phyloP scores from a whole-genome alignment of 768 basidiomycete genomes.

The Rhizopogon rudus region DNA sequence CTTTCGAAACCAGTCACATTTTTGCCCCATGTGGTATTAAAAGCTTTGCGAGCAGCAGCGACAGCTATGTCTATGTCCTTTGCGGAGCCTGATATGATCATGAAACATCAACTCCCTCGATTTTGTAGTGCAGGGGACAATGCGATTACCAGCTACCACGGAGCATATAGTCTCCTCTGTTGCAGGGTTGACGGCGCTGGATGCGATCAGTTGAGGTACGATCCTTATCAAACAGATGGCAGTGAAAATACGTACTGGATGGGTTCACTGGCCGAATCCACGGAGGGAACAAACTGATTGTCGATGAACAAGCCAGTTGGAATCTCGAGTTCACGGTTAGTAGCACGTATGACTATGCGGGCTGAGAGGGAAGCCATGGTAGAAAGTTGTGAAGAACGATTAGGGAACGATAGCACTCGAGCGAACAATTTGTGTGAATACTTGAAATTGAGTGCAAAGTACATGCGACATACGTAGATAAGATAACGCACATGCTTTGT shows the following conservation, averaged over 20 bases:
- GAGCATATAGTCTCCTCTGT: slow-evolving; percentile 72
- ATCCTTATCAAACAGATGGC: slow-evolving; percentile 14
- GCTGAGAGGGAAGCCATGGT: slow-evolving; percentile 41
- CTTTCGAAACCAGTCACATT: slow-evolving; percentile 83
- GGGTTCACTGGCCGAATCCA: slow-evolving; percentile 52
- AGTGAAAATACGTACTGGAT: slow-evolving; percentile 46
- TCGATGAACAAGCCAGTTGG: slow-evolving; percentile 90
- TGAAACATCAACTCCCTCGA: not conserved
- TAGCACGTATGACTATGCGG: slow-evolving; percentile 35
- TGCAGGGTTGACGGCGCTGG: slow-evolving; percentile 73
- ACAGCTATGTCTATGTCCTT: slow-evolving; percentile 85
- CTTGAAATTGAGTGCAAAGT: too few species aligned
- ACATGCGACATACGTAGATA: not conserved
- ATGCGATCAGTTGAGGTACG: slow-evolving; percentile 10
- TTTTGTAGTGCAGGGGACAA: not conserved
- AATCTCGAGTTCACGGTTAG: slow-evolving; percentile 50
- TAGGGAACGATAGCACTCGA: not conserved
- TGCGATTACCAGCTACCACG: slow-evolving; percentile 52
- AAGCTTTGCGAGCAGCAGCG: slow-evolving; percentile 75
- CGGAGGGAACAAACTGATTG: slow-evolving; percentile 80
- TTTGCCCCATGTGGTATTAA: slow-evolving; percentile 85
- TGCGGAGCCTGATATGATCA: slow-evolving; percentile 41
- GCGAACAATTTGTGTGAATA: not conserved
- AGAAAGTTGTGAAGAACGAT: slow-evolving; percentile 1
- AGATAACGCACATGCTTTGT: slow-evolving; percentile 3